Percentiles rank a stretch among this genome's conserved stretches.
Conservation (phyloP, 805 yeast genomes). For the Ogataea nitratoaversa region DNA sequence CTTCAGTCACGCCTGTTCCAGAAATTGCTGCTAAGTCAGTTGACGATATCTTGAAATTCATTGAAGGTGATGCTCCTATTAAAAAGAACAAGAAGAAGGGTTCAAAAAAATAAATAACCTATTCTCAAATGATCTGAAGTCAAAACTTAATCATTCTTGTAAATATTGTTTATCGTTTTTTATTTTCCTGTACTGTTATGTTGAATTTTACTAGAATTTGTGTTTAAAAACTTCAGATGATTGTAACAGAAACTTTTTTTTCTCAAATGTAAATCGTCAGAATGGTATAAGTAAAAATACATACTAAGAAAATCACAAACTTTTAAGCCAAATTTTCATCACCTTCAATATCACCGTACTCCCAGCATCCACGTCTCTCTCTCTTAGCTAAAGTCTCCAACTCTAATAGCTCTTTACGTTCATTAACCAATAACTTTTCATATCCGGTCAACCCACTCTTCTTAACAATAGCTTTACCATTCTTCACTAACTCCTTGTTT, state of each 20-base stretch:
- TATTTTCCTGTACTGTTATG: too few relatives aligned
- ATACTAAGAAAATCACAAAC: too few relatives aligned
- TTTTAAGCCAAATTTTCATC: slow-evolving; percentile 36
- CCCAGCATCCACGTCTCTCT: slow-evolving; percentile 64
- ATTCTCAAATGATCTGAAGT: too few relatives aligned
- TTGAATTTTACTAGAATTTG: too few relatives aligned
- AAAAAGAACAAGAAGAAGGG: slow-evolving; percentile 30
- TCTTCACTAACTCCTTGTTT: slow-evolving; percentile 52
- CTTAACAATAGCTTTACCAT: slow-evolving; percentile 58
- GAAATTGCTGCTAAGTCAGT: slow-evolving; percentile 61
- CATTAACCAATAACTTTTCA: slow-evolving; percentile 34
- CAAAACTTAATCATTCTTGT: too few relatives aligned
- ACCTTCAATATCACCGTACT: slow-evolving; percentile 65
- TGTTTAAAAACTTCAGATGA: too few relatives aligned
- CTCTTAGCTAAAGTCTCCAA: slow-evolving; percentile 48
- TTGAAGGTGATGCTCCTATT: slow-evolving; percentile 47
- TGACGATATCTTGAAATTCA: slow-evolving; percentile 68
- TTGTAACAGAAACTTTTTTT: too few relatives aligned
- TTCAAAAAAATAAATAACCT: slow-evolving; percentile 10
- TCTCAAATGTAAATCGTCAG: too few relatives aligned
- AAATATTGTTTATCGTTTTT: too few relatives aligned
- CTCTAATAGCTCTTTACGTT: slow-evolving; percentile 35
- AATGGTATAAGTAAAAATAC: neutral
- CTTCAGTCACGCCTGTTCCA: slow-evolving; percentile 38
- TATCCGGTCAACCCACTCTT: slow-evolving; percentile 30